Base-by-base conservation (phyloP, 768 basidiomycete species). In the Suillus plorans region DNA sequence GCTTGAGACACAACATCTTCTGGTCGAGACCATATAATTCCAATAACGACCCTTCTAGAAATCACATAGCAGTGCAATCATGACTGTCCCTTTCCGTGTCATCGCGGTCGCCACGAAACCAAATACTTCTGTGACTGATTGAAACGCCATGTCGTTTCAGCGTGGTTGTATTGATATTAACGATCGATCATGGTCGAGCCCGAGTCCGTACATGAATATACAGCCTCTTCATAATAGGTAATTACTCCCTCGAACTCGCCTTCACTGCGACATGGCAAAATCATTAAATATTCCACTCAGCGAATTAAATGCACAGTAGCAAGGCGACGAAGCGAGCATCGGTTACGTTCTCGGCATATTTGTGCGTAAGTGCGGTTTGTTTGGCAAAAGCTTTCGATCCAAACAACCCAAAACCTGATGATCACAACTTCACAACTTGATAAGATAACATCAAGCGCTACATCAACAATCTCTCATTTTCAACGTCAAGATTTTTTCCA, bases 351-450 rank as follows among this genome's bases (percentile, higher is more conserved):
- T 28, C 28, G 52, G 52, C 16, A 9, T 18, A 5, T 53, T 53
- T 31, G 6, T 22, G 34, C 7, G 55, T 39, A 39, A 39, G 37
- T 39, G 37, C 39, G 25, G 22, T 42, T 59, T 59, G 58, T 59
- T 59, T 59, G 58, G 58, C 58, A 59, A 59, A 42, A 59, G 58
- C 58, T 37, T 59, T 59, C 6, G 25, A 59, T 59, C 58, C 58
- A 59, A 59, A 59, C 58, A 59, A 59, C 3, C 25, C 42, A 42
- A 31, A 58, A 39, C 1, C 18, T 31, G 18, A 12, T 16, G 20
- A 31, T 31, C 31, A 31, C 31, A 6, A 37, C 10, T 37, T 34
- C 18, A 20, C 18, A 53, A 20, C 53, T 53, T 53, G 28, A 55
- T 55, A 12, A 55, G 31, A 34, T 55, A 59, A 8, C 57, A 28